Evolutionary conservation across 805 yeast genomes (phyloP).

Genomic region (Barnettozyma californica): DNA sequence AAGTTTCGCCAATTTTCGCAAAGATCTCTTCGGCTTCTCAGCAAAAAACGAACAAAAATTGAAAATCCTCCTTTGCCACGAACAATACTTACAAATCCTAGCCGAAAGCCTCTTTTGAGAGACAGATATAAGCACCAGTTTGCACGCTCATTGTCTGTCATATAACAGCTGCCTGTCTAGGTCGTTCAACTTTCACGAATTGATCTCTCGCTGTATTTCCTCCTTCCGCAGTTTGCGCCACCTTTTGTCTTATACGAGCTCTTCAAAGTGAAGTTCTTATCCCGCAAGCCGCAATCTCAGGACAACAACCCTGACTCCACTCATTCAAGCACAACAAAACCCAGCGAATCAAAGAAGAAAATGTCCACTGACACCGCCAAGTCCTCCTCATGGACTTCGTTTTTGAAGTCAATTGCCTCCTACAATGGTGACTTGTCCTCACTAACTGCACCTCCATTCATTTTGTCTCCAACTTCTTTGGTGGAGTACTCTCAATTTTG

Average conservation of each 20-base stretch:
- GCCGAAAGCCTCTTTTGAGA: not conserved
- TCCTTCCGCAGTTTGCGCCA: not conserved
- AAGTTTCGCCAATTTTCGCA: not conserved
- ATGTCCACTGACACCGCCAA: slow-evolving; percentile 33
- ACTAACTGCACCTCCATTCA: slow-evolving; percentile 96
- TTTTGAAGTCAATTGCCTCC: slow-evolving; percentile 83
- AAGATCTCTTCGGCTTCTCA: not conserved
- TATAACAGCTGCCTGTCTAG: not conserved
- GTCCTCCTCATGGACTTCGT: slow-evolving; percentile 78
- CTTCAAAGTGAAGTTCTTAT: slow-evolving; percentile 21
- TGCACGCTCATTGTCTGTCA: not conserved
- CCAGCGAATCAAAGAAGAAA: not conserved
- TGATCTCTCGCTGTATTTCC: not conserved
- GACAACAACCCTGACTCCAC: slow-evolving; percentile 6
- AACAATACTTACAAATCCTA: not conserved
- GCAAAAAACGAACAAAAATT: not conserved
- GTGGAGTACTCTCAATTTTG: slow-evolving; percentile 93
- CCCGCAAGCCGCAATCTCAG: slow-evolving; percentile 5
- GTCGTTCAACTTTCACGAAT: not conserved
- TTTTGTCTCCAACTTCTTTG: slow-evolving; percentile 82
- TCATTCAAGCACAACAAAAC: not conserved
- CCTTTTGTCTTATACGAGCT: not conserved
- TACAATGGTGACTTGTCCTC: slow-evolving; percentile 92
- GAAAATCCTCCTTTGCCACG: not conserved
- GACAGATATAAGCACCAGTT: not conserved